phyloP scores from a whole-genome alignment of 495 filamentous ascomycete species.

The Achaetomiella virescens region DNA sequence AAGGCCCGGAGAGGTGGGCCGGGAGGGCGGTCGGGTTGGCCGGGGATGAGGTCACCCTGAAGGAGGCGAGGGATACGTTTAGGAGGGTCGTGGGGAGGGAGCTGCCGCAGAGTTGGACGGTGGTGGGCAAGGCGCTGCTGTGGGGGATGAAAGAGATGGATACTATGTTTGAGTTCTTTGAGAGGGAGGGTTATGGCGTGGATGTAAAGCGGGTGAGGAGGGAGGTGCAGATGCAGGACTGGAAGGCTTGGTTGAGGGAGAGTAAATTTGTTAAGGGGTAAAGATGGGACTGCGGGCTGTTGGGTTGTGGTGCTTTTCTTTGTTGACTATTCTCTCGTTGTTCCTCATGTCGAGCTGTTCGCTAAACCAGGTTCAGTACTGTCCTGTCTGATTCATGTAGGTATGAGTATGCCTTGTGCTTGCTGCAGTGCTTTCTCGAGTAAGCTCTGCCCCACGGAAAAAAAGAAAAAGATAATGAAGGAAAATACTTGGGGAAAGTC shows the following conservation, averaged over 20 bases:
- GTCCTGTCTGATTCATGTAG: too few relatives aligned
- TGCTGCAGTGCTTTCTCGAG: too few relatives aligned
- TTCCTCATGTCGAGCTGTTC: too few relatives aligned
- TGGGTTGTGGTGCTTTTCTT: too few relatives aligned
- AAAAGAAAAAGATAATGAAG: too few relatives aligned
- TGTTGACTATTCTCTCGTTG: too few relatives aligned
- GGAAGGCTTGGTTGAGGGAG: conserved; percentile 56
- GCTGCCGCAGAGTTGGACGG: conserved; percentile 45
- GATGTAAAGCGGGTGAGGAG: conserved; percentile 50
- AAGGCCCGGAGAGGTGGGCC: conserved; percentile 28
- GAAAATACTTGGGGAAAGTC: too few relatives aligned
- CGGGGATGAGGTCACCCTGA: conserved; percentile 28
- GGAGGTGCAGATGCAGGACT: conserved; percentile 50
- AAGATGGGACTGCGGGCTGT: background rate
- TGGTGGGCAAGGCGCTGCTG: conserved; percentile 37
- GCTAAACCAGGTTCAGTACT: too few relatives aligned
- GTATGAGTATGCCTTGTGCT: too few relatives aligned
- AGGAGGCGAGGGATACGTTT: conserved; percentile 43
- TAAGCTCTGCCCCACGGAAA: too few relatives aligned
- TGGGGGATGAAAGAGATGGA: conserved; percentile 48
- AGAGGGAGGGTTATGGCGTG: conserved; percentile 52
- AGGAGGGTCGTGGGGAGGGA: conserved; percentile 40
- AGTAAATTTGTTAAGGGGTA: conserved; percentile 31
- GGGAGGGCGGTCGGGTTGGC: conserved; percentile 27
- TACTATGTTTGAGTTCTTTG: conserved; percentile 60